A percentile compares a stretch with the other conserved stretches of the same genome.
Conservation (phyloP, 345 rosid genomes). For the Rhizophora mangle region DNA sequence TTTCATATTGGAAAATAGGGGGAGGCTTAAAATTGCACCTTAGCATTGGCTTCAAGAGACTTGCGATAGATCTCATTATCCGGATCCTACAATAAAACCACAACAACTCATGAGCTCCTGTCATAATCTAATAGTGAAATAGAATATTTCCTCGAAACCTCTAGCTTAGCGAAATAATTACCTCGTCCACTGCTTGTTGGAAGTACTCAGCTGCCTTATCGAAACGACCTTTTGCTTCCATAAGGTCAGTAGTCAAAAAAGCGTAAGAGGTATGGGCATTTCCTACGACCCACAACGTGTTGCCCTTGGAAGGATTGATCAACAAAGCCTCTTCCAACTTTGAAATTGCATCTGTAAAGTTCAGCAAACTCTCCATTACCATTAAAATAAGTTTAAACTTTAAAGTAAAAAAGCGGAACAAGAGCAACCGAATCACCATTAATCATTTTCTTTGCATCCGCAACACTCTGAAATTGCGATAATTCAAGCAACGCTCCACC, state of each 20-base stretch:
- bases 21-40: slow-evolving; percentile 10
- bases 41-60: slow-evolving; percentile 19
- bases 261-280: slow-evolving; percentile 23
- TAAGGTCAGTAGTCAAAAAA: slow-evolving; percentile 18
- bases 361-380: neutral
- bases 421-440: slow-evolving; percentile 21
- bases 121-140: neutral
- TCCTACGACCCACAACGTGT: slow-evolving; percentile 20
- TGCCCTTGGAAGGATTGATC: slow-evolving; percentile 14
- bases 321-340: slow-evolving; percentile 29
- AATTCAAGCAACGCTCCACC: slow-evolving; percentile 58
- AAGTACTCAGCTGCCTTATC: slow-evolving; percentile 13
- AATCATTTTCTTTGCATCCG: slow-evolving; percentile 41
- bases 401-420: neutral
- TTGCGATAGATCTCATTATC: slow-evolving; percentile 20
- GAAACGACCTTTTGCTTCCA: slow-evolving; percentile 20
- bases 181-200: slow-evolving; percentile 25
- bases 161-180: neutral
- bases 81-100: slow-evolving; percentile 18
- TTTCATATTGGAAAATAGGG: neutral
- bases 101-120: neutral
- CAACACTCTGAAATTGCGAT: slow-evolving; percentile 46
- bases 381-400: neutral
- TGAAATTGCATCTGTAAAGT: slow-evolving; percentile 18
- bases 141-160: neutral